Evolutionary conservation across 2,329 filamentous ascomycete genomes (phyloP), one percentile per base, ranked within the genome.

Genomic region (Fusarium dimerum): DNA sequence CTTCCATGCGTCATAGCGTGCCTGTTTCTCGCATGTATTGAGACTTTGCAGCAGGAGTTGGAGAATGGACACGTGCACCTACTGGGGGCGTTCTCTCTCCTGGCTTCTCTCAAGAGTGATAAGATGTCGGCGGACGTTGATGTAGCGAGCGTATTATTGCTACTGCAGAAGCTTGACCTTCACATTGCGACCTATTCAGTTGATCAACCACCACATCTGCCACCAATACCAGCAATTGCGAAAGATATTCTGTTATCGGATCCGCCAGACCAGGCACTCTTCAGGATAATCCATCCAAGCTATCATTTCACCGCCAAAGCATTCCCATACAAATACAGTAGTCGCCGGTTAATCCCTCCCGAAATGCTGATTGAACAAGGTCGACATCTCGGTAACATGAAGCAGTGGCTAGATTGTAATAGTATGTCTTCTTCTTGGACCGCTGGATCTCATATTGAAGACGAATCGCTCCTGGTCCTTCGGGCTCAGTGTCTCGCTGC

Each of bases 311-410:
- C 43, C 1, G 38, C 57, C 1, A 16, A 16, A 2, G 60, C 57
- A 9, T 57, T 17, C 3, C 26, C 1, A 1, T 63, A 61, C 16
- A 63, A 55, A 13, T 63, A 61, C 30, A 50, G 47, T 9, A 59
- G 51, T 29, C 43, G 48, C 3, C 50, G 57, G 10, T 2, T 43
- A 0, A 45, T 52, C 3, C 57, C 60, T 2, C 53, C 60, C 1
- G 51, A 59, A 1, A 15, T 63, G 6, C 60, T 63, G n/a, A 59
- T 63, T 2, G 57, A 63, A 5, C 60, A 61, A 20, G 60, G 60
- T 10, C 57, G 51, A 5, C 57, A 59, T 9, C 53, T 63, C 2
- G 36, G 47, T 1, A 51, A 30, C 13, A 6, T 63, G 9, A 59
- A 54, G 7, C 57, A 57, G 18, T 63, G 60, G 60, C 30, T 63